These are phyloP conservation scores for Polytolypa hystricis DNA, from an alignment of 2,329 filamentous ascomycete species.

Conservation along the genomic window DNA sequence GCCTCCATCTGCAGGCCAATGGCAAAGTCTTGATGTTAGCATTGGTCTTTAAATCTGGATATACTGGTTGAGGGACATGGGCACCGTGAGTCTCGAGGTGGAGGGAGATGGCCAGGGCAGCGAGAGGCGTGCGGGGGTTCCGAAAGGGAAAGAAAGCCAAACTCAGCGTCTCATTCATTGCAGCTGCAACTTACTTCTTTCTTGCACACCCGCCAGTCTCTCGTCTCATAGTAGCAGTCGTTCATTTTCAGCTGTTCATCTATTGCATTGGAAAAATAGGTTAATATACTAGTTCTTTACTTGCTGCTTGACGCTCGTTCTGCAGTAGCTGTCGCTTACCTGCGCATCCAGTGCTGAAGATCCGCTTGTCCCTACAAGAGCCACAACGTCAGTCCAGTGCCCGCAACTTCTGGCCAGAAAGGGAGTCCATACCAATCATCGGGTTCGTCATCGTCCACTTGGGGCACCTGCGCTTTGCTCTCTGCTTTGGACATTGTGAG, in stretches of 20 bases:
- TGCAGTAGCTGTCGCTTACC: constrained; percentile 41
- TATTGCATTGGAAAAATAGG: constrained; percentile 31
- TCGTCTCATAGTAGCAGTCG: constrained; percentile 91
- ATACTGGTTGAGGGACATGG: too few relatives aligned
- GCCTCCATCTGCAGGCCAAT: constrained; percentile 60
- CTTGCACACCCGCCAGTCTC: constrained; percentile 85
- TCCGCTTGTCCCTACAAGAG: constrained; percentile 75
- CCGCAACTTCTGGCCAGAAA: constrained; percentile 3
- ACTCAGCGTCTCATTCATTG: too few relatives aligned
- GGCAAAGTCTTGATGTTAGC: too few relatives aligned
- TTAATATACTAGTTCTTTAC: constrained; percentile 6
- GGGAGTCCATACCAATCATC: constrained; percentile 70
- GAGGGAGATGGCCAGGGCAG: neutral
- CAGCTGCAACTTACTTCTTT: constrained; percentile 58
- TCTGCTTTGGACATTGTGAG: constrained; percentile 49
- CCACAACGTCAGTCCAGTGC: neutral
- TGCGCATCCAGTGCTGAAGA: constrained; percentile 90
- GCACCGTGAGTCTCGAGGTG: too few relatives aligned
- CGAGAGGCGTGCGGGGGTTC: neutral
- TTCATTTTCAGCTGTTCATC: constrained; percentile 85
- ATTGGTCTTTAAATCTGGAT: too few relatives aligned
- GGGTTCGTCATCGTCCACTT: constrained; percentile 59
- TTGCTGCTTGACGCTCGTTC: constrained; percentile 1
- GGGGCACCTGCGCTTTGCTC: constrained; percentile 24
- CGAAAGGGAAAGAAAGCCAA: too few relatives aligned